These are phyloP conservation scores for Blastobotrys robertii DNA, from an alignment of 805 yeast genomes.

Conservation along the genomic window DNA sequence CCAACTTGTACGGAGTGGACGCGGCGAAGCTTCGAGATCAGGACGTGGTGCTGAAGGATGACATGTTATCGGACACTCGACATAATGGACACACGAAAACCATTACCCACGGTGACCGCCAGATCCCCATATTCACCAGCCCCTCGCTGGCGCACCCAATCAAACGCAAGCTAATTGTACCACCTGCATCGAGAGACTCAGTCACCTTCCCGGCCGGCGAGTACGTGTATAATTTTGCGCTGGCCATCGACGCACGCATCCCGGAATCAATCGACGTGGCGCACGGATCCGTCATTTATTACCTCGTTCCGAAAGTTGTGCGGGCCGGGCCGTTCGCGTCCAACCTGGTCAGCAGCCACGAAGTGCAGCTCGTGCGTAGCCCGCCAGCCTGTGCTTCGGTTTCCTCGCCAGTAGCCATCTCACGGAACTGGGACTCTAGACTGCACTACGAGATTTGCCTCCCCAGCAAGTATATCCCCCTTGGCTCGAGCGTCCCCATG, in stretches of 20 bases:
- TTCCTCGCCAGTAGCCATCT: slow-evolving; percentile 88
- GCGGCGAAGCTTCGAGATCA: slow-evolving; percentile 15
- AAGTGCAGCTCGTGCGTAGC: slow-evolving; percentile 61
- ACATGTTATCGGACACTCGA: not conserved
- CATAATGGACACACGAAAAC: not conserved
- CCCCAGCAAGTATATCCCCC: slow-evolving; percentile 77
- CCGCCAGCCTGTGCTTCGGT: slow-evolving; percentile 62
- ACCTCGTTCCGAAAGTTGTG: slow-evolving; percentile 59
- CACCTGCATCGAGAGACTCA: slow-evolving; percentile 22
- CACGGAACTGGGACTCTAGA: slow-evolving; percentile 89
- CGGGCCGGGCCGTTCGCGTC: slow-evolving; percentile 82
- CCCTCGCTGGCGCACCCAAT: no score
- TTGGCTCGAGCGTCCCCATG: slow-evolving; percentile 76
- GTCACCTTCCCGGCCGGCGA: slow-evolving; percentile 73
- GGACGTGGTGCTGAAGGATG: slow-evolving; percentile 6
- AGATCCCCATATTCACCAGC: slow-evolving; percentile 11
- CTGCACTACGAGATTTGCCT: slow-evolving; percentile 82
- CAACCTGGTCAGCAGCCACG: slow-evolving; percentile 52
- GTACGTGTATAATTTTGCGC: slow-evolving; percentile 85
- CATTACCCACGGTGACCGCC: slow-evolving; percentile 1
- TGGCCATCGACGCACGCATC: slow-evolving; percentile 65
- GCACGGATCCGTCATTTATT: slow-evolving; percentile 70
- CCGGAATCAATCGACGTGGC: slow-evolving; percentile 76
- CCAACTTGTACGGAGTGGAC: slow-evolving; percentile 28
- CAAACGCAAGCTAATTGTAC: no score